These are phyloP conservation scores for Dictyostelium capitatum DNA, from an alignment of 78 protist genomes.

Conservation along the genomic window DNA sequence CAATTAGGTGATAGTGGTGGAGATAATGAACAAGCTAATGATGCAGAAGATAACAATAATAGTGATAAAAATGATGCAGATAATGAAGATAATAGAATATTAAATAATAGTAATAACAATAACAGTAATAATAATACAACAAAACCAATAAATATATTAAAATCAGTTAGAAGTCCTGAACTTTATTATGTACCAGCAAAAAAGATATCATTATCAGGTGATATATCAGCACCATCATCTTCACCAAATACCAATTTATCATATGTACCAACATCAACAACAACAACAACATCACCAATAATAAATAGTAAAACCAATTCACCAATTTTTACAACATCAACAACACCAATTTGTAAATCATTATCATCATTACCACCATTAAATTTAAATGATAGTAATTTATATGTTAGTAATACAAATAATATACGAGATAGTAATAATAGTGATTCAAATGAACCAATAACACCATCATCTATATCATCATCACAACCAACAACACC, in stretches of 20 bases:
- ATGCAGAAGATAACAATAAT: neutral
- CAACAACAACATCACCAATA: neutral
- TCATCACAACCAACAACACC: no score
- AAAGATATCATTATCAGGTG: slow-evolving; percentile 1
- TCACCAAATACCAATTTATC: slow-evolving; percentile 2
- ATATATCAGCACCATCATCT: neutral
- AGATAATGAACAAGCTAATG: neutral
- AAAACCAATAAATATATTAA: neutral
- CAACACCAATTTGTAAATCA: no score
- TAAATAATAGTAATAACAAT: neutral
- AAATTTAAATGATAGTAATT: neutral
- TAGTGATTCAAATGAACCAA: no score
- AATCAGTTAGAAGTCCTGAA: slow-evolving; percentile 18
- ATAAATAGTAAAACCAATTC: neutral
- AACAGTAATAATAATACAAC: neutral
- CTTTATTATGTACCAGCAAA: slow-evolving; percentile 26
- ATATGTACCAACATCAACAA: neutral
- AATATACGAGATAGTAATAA: neutral
- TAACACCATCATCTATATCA: no score
- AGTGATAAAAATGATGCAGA: neutral
- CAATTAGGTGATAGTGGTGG: neutral
- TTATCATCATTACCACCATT: neutral
- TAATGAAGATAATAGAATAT: slow-evolving; percentile 5
- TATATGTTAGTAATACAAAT: neutral
- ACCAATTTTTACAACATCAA: neutral